Evolutionary conservation across 1,284 basidiomycete species (phyloP), one percentile per base, ranked within the genome.

Genomic region (Sphagnurus paluster): DNA sequence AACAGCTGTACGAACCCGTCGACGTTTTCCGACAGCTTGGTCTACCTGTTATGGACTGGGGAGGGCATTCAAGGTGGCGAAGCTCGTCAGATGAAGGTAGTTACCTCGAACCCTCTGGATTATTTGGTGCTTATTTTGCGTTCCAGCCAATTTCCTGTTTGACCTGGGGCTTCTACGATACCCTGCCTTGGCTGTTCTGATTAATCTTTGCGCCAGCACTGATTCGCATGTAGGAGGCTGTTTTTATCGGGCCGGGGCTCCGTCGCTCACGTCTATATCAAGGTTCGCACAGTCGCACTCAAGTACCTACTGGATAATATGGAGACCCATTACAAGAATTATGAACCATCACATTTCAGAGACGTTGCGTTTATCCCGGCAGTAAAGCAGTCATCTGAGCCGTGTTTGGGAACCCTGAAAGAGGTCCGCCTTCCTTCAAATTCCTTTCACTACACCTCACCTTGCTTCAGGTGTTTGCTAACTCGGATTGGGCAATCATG

Each of bases 31-130:
- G 88, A 8, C 74, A 81, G 38, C 72, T 98, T 2, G 79, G 80
- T 6, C 69, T 99, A 7, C 93, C 94, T 0, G 63, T 96, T 1
- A 74, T 99, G 30, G 92, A 93, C 58, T 99, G 95, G 95, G 86
- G 89, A 1, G 75, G 75, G 7, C 76, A 82, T 50, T 66, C 68
- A 5, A 92, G 87, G 60, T 97, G 94, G 94, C 76, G 79, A 44
- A 65, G 75, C 2, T 79, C 75, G 16, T 91, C 90, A 0, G 90
- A 93, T 21, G 94, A 97, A 82, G 91, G 93, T 88, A 35, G 23
- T 21, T 36, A 8, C 4, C 16, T 39, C 42, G n/a, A 4, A 13
- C 21, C 4, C 25, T 25, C 23, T 37, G 11, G 17, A 4, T 28
- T n/a, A 14, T 26, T 14, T 16, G 9, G 13, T n/a, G 6, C 41